Evolutionary conservation across 1,284 basidiomycete species (phyloP), one percentile per base, ranked within the genome.

Genomic region (Rhodotorula sp.): DNA sequence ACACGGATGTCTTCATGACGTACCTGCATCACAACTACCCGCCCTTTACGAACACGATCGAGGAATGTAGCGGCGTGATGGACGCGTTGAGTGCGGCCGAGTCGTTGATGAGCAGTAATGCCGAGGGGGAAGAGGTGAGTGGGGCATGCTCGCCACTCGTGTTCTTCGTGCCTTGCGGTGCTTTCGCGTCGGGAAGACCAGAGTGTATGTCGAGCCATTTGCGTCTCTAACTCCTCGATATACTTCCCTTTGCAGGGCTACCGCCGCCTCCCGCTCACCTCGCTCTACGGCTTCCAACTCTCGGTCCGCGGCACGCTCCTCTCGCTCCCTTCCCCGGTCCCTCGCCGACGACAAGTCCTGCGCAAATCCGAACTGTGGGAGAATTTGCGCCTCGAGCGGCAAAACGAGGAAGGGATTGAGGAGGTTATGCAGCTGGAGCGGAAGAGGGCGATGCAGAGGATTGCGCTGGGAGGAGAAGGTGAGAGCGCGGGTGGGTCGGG

Each of bases 1-100:
- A 98, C 80, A 87, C 92, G 0, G 91, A 91, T 1, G 84, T 97
- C 2, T 90, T 95, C 72, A 89, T 89, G 12, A 83, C 95, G 6
- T 99, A 97, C 80, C 85, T 95, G 5, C 94, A 98, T 75, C 93
- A 98, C 79, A 98, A 97, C 79, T 92, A 94, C 73, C 86, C 89
- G 0, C 87, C 89, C 64, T 99, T 93, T 79, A 93, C 90, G 78
- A 82, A 85, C 54, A 87, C 89, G 38, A 80, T 95, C 0, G 91
- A 95, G 6, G 84, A 98, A 71, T 89, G 89, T 71, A 85, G 86
- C 3, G 84, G 83, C 0, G 81, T 93, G 3, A 83, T 88, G 28
- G 94, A 97, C 47, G 88, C 87, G 79, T 81, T 98, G 66, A 95
- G 93, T 76, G 87, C 86, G 82, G 85, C 90, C 1, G 95, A 98